These are phyloP conservation scores for Cornus kousa DNA, from an alignment of 148 eudicot genomes.

Conservation along the genomic window DNA sequence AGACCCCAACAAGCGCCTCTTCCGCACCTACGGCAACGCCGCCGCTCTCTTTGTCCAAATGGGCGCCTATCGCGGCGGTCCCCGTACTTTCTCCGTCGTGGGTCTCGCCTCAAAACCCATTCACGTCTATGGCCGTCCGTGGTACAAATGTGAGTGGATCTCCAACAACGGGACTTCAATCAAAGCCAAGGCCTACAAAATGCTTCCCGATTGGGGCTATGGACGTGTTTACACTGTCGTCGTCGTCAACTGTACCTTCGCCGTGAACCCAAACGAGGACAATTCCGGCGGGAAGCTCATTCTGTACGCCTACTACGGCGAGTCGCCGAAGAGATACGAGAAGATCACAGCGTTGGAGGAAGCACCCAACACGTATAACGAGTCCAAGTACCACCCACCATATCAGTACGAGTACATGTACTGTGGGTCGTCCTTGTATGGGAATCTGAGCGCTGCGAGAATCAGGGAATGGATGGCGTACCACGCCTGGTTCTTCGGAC, in stretches of 20 bases:
- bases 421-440: slow-evolving; percentile 61
- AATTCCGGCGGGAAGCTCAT: slow-evolving; percentile 45
- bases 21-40: slow-evolving; percentile 49
- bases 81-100: slow-evolving; percentile 34
- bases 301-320: slow-evolving; percentile 49
- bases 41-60: slow-evolving; percentile 57
- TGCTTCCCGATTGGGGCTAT: slow-evolving; percentile 74
- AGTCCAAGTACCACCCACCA: slow-evolving; percentile 15
- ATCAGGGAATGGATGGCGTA: slow-evolving; percentile 69
- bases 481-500: slow-evolving; percentile 52
- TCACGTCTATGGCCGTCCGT: slow-evolving; percentile 45
- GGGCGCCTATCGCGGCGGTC: slow-evolving; percentile 64
- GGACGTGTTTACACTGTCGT: slow-evolving; percentile 62
- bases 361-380: slow-evolving; percentile 25
- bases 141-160: slow-evolving; percentile 57
- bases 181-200: slow-evolving; percentile 39
- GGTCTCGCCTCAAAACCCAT: slow-evolving; percentile 55
- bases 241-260: slow-evolving; percentile 53
- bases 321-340: slow-evolving; percentile 33
- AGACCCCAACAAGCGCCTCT: slow-evolving; percentile 38
- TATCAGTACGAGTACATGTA: slow-evolving; percentile 47
- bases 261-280: slow-evolving; percentile 21
- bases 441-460: slow-evolving; percentile 37
- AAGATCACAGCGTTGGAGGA: slow-evolving; percentile 49
- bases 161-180: slow-evolving; percentile 21